phyloP scores from a whole-genome alignment of 176 grass and related monocot genomes.

The Oryza australiensis region DNA sequence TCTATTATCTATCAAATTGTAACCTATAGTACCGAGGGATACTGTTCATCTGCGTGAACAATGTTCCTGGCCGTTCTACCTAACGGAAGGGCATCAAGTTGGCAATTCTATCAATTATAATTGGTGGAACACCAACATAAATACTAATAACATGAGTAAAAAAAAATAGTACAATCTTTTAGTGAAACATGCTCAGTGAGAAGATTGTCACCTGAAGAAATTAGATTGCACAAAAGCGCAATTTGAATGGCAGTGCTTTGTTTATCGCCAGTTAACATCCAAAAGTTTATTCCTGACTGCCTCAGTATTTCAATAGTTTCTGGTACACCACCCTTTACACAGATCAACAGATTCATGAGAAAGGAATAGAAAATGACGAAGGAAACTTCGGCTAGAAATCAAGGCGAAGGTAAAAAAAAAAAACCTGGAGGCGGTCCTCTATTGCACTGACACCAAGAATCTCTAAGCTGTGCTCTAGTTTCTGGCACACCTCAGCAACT shows the following conservation, averaged over 20 bases:
- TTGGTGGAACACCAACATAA: not conserved
- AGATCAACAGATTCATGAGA: constrained; percentile 29
- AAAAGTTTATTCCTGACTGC: constrained; percentile 95
- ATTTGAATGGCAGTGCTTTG: constrained; percentile 98
- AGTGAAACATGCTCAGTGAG: constrained; percentile 2
- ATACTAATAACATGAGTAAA: not conserved
- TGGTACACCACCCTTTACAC: constrained; percentile 76
- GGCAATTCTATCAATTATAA: not conserved
- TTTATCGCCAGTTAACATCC: constrained; percentile 99
- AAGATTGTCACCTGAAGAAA: constrained; percentile 76
- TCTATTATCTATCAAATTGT: not conserved
- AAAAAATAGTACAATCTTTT: not conserved
- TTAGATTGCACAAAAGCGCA: constrained; percentile 89
- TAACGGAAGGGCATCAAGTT: not conserved
- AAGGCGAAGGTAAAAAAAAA: constrained; percentile 36
- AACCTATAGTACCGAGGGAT: not conserved
- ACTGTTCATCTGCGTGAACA: not conserved
- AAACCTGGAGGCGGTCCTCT: constrained; percentile 96
- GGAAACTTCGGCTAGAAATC: constrained; percentile 9
- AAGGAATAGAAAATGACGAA: not conserved
- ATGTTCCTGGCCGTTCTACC: not conserved
- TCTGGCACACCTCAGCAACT: constrained; percentile 91
- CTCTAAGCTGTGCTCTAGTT: constrained; percentile 84
- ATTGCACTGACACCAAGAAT: constrained; percentile 90
- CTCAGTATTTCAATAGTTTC: constrained; percentile 98